Conservation (phyloP, 306 rosid species). For the Lathyrus oleraceus region DNA sequence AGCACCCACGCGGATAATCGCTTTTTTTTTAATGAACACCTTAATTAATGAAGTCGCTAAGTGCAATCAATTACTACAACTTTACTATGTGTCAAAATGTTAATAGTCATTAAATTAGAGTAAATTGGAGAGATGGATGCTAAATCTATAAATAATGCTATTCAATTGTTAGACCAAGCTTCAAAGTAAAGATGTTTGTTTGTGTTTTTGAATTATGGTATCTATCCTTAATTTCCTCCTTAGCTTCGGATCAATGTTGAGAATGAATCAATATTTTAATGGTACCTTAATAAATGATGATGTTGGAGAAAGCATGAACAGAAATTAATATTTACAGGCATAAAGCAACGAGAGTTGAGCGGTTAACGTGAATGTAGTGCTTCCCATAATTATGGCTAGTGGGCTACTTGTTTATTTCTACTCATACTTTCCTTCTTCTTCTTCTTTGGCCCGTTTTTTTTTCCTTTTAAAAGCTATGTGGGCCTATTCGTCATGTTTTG, state of each 20-base stretch:
- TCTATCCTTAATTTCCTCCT: constrained; percentile 16
- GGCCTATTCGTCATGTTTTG: constrained; percentile 43
- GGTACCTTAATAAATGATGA: constrained; percentile 29
- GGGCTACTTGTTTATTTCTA: constrained; percentile 14
- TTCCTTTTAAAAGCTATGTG: constrained; percentile 31
- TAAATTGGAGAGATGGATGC: no score
- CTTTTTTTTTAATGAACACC: no score
- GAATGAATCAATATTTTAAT: constrained; percentile 2
- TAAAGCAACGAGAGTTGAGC: constrained; percentile 37
- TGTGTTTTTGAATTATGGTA: background rate
- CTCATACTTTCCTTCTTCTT: background rate
- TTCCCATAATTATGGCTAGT: constrained; percentile 46
- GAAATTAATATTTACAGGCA: constrained; percentile 30
- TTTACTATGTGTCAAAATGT: no score
- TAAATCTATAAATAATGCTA: background rate
- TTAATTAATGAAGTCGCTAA: no score
- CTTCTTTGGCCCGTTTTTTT: constrained; percentile 21
- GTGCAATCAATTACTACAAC: no score
- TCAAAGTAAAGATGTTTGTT: background rate
- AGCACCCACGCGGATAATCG: background rate
- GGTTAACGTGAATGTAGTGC: constrained; percentile 42
- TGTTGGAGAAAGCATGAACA: constrained; percentile 40
- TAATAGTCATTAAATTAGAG: no score
- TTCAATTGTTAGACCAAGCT: background rate
- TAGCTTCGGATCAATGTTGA: constrained; percentile 23